Conservation (phyloP, 2,329 filamentous ascomycete species). For the Xylariomycetidae sp. region DNA sequence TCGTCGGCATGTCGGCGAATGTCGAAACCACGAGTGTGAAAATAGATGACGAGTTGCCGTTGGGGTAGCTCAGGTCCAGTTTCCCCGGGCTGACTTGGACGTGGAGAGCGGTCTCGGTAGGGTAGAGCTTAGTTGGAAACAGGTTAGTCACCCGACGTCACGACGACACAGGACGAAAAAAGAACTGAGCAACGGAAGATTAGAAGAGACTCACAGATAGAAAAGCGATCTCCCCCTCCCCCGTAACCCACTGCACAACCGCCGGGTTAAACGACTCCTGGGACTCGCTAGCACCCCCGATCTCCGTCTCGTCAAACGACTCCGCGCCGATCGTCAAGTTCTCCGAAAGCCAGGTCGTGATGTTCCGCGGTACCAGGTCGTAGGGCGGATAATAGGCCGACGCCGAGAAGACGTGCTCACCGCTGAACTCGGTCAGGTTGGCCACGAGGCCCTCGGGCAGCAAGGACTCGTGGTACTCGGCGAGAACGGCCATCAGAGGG, state of each 20-base stretch:
- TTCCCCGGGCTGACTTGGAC: constrained; percentile 34
- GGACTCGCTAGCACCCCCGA: constrained; percentile 51
- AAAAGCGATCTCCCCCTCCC: constrained; percentile 28
- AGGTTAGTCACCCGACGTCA: too few species aligned
- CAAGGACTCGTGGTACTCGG: constrained; percentile 43
- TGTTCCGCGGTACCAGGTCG: constrained; percentile 52
- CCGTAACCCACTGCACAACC: constrained; percentile 53
- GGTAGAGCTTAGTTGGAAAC: constrained; percentile 31
- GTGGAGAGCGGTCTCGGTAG: constrained; percentile 35
- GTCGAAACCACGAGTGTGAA: constrained; percentile 49
- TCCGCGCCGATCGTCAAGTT: constrained; percentile 57
- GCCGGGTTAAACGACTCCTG: constrained; percentile 53
- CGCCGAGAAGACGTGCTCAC: constrained; percentile 47
- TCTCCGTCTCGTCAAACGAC: constrained; percentile 49
- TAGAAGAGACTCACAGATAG: constrained; percentile 22
- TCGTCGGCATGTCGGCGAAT: constrained; percentile 37
- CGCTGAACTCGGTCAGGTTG: constrained; percentile 42
- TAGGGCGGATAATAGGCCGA: constrained; percentile 55
- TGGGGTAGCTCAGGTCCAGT: constrained; percentile 50
- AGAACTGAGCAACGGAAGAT: background rate
- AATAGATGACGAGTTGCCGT: constrained; percentile 41
- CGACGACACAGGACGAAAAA: too few species aligned
- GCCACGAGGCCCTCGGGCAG: constrained; percentile 36
- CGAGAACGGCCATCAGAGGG: constrained; percentile 51
- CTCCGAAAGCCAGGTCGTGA: constrained; percentile 52